Base-by-base conservation (phyloP, 495 filamentous ascomycete species). In the Jackrogersella multiformis region DNA sequence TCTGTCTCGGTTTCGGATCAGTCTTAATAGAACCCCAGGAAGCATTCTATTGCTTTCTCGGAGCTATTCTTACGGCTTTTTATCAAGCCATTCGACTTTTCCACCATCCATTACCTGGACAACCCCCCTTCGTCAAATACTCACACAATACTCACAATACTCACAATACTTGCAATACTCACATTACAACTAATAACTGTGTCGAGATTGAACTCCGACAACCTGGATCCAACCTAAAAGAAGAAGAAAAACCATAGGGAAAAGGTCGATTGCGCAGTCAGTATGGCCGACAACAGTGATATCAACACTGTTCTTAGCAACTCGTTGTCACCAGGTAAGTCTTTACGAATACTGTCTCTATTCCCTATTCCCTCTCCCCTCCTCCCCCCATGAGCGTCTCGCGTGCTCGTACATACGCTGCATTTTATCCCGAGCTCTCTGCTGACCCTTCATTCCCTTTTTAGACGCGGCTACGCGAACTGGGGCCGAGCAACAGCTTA, bases 401-500 rank as follows among this genome's bases (percentile, higher is more conserved):
- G 53, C 59, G 68, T 58, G 57, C 60, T 61, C 23, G 45, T 51
- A 38, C 70, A 76, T 73, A 46, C 63, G 59, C 58, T 42, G 63
- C 49, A 54, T 71, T 45, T 56, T 42, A 48, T 56, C 41, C 46
- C 18, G 48, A 32, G 30, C 53, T 41, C 38, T 30, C 10, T 49
- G 49, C 73, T 73, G 21, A 73, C 48, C 35, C 39, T 70, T 65
- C 53, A 54, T 16, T 56, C 59, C 55, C 73, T 74, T 75, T 63
- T 69, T 73, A 98, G 95, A 99, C 88, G 90, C 92, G 72, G 82
- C 88, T 70, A 87, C 90, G 77, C 93, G 95, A 84, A 87, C 90
- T 75, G 89, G 87, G 78, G 93, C 95, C 68, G 96, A 97, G 81
- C 89, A 93, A 77, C 95, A 98, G 82, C 91, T 99, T 71, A 86